A percentile compares a stretch with the other conserved stretches of the same genome.
phyloP scores from a whole-genome alignment of 2,329 filamentous ascomycete genomes.

The Sclerotinia nivalis region DNA sequence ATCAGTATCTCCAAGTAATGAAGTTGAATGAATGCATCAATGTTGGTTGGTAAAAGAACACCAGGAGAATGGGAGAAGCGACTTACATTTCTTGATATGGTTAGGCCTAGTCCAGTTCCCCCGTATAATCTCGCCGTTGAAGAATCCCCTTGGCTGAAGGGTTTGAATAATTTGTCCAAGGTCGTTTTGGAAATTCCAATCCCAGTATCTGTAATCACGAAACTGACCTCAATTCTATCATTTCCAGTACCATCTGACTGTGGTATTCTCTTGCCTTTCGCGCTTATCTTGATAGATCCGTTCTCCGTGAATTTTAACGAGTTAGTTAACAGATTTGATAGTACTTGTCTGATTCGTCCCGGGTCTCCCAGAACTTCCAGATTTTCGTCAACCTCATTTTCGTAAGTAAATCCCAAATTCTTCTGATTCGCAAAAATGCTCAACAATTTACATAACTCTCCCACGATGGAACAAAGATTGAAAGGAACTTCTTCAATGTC shows the following conservation, averaged over 20 bases:
- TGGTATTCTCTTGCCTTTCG: constrained; percentile 38
- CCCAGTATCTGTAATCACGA: constrained; percentile 75
- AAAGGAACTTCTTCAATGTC: constrained; percentile 70
- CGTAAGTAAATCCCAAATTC: constrained; percentile 52
- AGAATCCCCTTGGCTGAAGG: constrained; percentile 78
- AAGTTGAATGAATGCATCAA: not conserved
- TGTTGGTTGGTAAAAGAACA: not conserved
- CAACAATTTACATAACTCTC: constrained; percentile 59
- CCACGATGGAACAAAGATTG: constrained; percentile 47
- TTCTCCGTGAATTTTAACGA: constrained; percentile 80
- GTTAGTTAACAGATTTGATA: constrained; percentile 79
- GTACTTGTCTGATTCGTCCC: constrained; percentile 71
- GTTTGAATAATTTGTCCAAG: constrained; percentile 71
- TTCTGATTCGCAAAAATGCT: constrained; percentile 66
- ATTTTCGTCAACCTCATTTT: constrained; percentile 66
- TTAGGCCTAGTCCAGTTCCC: constrained; percentile 73
- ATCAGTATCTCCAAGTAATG: not conserved
- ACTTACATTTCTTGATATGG: constrained; percentile 57
- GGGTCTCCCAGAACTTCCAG: constrained; percentile 66
- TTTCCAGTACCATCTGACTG: constrained; percentile 38
- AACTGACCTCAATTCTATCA: constrained; percentile 53
- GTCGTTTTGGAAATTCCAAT: constrained; percentile 69
- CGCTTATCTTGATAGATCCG: constrained; percentile 55
- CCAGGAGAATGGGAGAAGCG: not conserved
- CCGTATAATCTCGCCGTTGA: constrained; percentile 78